Evolutionary conservation across 2,329 filamentous ascomycete species (phyloP), one percentile per base, ranked within the genome.

Genomic region (Penicillium italicum): DNA sequence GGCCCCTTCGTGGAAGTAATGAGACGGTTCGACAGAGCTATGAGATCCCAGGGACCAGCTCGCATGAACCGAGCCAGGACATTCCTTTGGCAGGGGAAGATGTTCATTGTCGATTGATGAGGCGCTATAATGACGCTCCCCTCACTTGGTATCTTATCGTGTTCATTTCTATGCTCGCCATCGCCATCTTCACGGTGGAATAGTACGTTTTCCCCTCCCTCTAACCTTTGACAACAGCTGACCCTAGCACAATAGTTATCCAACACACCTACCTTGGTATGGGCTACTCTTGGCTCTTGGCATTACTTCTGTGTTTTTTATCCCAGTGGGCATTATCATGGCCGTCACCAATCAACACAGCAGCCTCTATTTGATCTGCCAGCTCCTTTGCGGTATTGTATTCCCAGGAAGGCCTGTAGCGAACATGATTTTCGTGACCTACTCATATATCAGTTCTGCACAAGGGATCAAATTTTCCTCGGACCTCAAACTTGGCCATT

Each of bases 381-480:
- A 94, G 73, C 82, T 95, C 55, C 86, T 94, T 61, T 93, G 89
- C 60, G 91, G 91, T 51, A 85, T 83, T 48, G 80, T 91, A 16
- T 95, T 95, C 69, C 90, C 90, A 0, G 91, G 91, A 28, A 86
- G 88, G 1, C 91, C 91, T 1, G 89, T 95, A 11, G 91, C 90
- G 48, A 94, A 95, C 72, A 95, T 95, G 91, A 89, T 95, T 34
- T 96, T 95, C 66, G 90, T 93, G 45, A 94, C 90, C 0, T 96
- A 94, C 70, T 90, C 90, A 59, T 95, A 94, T 73, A 94, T 94
- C 68, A 91, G 89, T 5, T 92, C 89, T 0, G 89, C 90, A 0
- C 91, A 96, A 75, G 91, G 91, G 28, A 88, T 95, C 71, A 94
- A 95, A 69, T 96, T 95, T 69, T 88, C 89, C 1, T 87, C 89